Conservation (phyloP, 106 monocot species). For the Allium sativum region DNA sequence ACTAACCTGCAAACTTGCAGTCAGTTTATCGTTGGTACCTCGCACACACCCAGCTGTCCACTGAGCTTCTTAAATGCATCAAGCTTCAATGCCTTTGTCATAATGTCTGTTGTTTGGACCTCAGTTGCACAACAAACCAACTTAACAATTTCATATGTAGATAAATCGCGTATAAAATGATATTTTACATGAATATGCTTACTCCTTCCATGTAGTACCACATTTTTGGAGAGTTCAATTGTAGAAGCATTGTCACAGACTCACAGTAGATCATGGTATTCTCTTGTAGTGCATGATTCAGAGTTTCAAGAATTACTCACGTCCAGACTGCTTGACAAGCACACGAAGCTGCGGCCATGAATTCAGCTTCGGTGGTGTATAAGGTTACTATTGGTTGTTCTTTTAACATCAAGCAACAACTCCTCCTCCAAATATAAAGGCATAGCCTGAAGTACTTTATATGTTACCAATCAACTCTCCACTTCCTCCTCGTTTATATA, state of each 20-base stretch:
- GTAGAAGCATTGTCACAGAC: background rate
- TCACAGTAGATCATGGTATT: background rate
- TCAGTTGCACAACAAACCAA: background rate
- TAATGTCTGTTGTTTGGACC: background rate
- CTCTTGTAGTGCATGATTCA: background rate
- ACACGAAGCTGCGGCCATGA: background rate
- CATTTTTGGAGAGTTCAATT: background rate
- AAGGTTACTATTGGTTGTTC: constrained; percentile 4
- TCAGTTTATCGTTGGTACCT: too few species aligned
- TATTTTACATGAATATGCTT: background rate
- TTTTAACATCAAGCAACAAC: constrained; percentile 6
- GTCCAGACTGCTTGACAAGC: constrained; percentile 3
- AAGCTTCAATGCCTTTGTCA: background rate
- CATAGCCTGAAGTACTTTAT: background rate
- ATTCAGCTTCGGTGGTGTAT: constrained; percentile 10
- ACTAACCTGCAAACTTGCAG: too few species aligned
- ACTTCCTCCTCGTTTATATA: too few species aligned
- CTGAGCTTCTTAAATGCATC: background rate
- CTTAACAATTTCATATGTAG: background rate
- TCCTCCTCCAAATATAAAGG: background rate
- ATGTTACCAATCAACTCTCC: too few species aligned
- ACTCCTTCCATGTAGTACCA: background rate
- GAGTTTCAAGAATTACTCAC: background rate
- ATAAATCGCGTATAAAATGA: background rate
- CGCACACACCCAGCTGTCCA: background rate